Evolutionary conservation across 345 rosid species (phyloP), one percentile per base, ranked within the genome.

Genomic region (Corchorus olitorius): DNA sequence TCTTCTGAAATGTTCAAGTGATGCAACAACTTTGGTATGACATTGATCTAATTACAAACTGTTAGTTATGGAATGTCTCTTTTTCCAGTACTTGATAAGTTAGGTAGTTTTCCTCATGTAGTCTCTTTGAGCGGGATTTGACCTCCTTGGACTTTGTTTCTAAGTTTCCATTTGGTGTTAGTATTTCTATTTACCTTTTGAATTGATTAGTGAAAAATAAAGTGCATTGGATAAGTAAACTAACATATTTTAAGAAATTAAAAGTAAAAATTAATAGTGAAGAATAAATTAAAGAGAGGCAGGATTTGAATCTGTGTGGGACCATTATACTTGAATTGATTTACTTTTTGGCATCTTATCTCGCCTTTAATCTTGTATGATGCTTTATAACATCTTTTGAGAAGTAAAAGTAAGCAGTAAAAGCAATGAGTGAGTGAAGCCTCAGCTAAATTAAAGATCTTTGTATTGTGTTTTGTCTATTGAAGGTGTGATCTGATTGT

Each of bases 11-110:
- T 88, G 92, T 78, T 83, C 90, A 41, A 92, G 92, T 52, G 94
- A 90, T 77, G 91, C 97, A 50, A 87, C 94, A 39, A 88, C 97
- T 54, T 78, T 82, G 94, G 97, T 92, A 88, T 58, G 87, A 19
- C 17, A 43, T 68, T 27, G 46, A 41, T 63, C 67, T 62, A 49
- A 73, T 73, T 73, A 8, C 14, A 12, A 5, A n/a, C 58, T 22
- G 17, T 22, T 73, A n/a, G 65, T 76, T 59, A 39, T 75, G 55
- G 66, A 8, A 15, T 60, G 74, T 56, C 67, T 75, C 13, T 41
- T 70, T 70, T 39, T 27, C 5, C 22, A 54, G 1, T 22, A 39
- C 54, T 58, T 59, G 73, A 70, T 69, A 27, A 3, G 6, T 55
- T 52, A 9, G 43, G 66, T 52, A 7, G 62, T 12, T 12, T 55